These are phyloP conservation scores for Cyclostephanos invisitatus DNA, from an alignment of 108 stramenopile genomes.

Conservation along the genomic window DNA sequence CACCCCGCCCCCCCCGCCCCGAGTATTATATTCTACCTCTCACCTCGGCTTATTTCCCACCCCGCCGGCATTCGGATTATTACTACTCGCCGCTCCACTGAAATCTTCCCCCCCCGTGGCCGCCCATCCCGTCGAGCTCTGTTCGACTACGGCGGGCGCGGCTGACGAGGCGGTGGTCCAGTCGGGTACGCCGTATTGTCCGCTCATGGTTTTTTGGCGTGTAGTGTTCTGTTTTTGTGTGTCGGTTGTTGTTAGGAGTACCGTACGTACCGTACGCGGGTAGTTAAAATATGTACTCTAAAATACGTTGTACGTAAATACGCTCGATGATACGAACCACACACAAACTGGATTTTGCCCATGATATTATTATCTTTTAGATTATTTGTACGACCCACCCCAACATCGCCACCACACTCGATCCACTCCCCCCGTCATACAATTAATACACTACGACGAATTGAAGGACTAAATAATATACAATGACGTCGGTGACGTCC, in stretches of 20 bases:
- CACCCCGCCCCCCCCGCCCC: background rate
- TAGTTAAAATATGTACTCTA: no score
- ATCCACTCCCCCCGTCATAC: no score
- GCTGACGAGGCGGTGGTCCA: constrained; percentile 59
- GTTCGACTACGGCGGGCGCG: constrained; percentile 24
- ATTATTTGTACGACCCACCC: no score
- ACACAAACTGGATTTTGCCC: no score
- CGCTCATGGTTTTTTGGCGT: constrained; percentile 46
- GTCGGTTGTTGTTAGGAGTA: no score
- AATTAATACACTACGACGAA: no score
- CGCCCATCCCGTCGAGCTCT: constrained; percentile 13
- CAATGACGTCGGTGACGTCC: constrained; percentile 41
- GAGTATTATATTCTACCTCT: no score
- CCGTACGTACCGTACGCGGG: no score
- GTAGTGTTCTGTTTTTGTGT: background rate
- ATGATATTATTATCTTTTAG: no score
- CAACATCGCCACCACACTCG: no score
- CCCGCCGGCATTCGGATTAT: constrained; percentile 25
- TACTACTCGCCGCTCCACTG: constrained; percentile 22
- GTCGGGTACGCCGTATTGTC: constrained; percentile 69
- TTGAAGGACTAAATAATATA: background rate
- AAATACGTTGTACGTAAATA: no score
- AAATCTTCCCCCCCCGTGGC: constrained; percentile 38
- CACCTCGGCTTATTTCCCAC: constrained; percentile 20
- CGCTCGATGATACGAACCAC: no score